A percentile compares a stretch with the other conserved stretches of the same genome.
phyloP scores from a whole-genome alignment of 2,329 filamentous ascomycete species.

The Penicillium sp. region DNA sequence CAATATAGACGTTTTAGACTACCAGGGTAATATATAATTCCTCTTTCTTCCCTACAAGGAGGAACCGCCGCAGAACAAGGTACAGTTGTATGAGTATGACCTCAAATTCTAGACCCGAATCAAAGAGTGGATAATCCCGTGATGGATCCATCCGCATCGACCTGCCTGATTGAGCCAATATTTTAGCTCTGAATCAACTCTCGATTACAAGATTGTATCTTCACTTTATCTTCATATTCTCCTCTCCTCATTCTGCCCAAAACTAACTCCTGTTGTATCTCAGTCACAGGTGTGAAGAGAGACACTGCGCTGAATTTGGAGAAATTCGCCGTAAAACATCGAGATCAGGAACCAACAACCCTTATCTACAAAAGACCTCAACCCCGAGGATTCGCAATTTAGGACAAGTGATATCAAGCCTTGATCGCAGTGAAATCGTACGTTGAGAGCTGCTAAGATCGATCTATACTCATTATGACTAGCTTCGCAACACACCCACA shows the following conservation, averaged over 20 bases:
- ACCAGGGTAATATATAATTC: background rate
- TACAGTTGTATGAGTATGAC: too few relatives aligned
- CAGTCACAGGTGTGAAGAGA: background rate
- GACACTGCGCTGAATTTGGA: background rate
- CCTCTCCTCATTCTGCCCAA: background rate
- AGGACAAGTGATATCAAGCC: background rate
- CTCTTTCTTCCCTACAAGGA: background rate
- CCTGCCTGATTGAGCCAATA: conserved; percentile 11
- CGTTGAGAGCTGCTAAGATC: background rate
- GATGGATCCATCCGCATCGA: conserved; percentile 13
- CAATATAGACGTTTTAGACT: background rate
- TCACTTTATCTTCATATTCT: background rate
- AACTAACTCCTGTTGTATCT: background rate
- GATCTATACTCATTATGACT: background rate
- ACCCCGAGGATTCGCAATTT: background rate
- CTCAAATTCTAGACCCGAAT: background rate
- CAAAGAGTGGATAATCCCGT: conserved; percentile 13
- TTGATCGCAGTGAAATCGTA: background rate
- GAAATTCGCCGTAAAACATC: background rate
- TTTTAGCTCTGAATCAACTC: conserved; percentile 3
- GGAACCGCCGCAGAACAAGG: too few relatives aligned
- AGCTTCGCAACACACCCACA: background rate
- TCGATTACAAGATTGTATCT: conserved; percentile 3
- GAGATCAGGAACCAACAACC: background rate
- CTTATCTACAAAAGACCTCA: background rate